phyloP scores from a whole-genome alignment of 495 filamentous ascomycete species.

The Talaromyces adpressus region DNA sequence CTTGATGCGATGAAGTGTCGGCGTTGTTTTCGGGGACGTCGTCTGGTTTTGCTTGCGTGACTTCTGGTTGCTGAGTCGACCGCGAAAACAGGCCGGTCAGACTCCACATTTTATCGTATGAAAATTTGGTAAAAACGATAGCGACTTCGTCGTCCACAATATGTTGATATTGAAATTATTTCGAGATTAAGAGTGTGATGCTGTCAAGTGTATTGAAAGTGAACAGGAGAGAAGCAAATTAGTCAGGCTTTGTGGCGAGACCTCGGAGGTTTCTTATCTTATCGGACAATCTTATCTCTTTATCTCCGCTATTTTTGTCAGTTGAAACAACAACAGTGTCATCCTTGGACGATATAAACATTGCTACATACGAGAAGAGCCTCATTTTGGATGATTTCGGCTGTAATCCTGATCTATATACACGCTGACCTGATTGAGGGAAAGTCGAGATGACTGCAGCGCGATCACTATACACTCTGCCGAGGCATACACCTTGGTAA shows the following conservation, averaged over 20 bases:
- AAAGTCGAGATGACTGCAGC: neutral
- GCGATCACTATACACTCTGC: neutral
- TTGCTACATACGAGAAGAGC: neutral
- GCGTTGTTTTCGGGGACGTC: neutral
- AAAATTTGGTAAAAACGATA: neutral
- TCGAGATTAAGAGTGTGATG: neutral
- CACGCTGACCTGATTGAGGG: too few species aligned
- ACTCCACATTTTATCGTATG: neutral
- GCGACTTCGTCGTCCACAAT: neutral
- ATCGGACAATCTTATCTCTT: neutral
- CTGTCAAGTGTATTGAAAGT: neutral
- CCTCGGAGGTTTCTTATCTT: neutral
- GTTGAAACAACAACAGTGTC: neutral
- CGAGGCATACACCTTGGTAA: neutral
- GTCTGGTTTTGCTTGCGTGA: neutral
- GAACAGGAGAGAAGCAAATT: neutral
- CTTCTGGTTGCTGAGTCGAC: neutral
- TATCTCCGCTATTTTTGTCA: neutral
- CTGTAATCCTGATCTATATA: neutral
- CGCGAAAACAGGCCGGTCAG: slow-evolving; percentile 2
- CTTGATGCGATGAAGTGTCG: neutral
- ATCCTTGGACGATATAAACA: neutral
- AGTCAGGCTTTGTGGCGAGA: neutral
- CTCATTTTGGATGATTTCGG: neutral
- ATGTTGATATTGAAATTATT: neutral